Base-by-base conservation (phyloP, 176 grass and related monocot species). In the Lolium perenne region DNA sequence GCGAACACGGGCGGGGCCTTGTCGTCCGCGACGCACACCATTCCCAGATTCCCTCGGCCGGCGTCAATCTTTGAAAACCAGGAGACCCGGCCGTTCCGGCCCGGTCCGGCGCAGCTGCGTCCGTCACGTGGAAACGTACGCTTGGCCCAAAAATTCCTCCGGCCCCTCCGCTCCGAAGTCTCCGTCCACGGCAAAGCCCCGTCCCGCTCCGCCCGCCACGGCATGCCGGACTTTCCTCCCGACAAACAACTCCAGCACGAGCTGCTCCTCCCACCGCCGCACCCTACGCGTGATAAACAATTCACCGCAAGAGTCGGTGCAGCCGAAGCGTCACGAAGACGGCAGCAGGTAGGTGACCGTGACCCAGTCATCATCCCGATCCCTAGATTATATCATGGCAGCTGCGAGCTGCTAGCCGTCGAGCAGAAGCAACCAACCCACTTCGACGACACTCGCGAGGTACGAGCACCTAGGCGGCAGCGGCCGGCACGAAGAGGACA, bases 101-200 rank as follows among this genome's bases (percentile, higher is more conserved):
- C 78, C 14, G 12, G 35, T 11, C 77, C 49, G 49, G 51, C 35
- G 14, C 60, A 20, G 40, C 78, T 16, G 40, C 32, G 55, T 3
- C 38, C 84, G 84, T 83, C 84, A 87, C 80, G 84, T 83, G 80
- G 65, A 75, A 18, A 17, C 88, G 61, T 48, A 23, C 69, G 58
- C 76, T 57, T 18, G 14, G 64, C 63, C 48, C 29, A 32, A 9
- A 20, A 46, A 1, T 2, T 9, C 5, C 5, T 26, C 6, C 41
- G 6, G 45, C 5, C 20, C 0, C 26, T 32, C 40, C 35, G 50
- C 46, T 23, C 80, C 48, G 51, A 71, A 54, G 74, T 76, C 83
- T 71, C 72, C 84, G 54, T 21, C 21, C 35, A 15, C 79, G 8
- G 8, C 77, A 46, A 48, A 15, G 3, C 7, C 38, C 17, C 32